Evolutionary conservation across 306 rosid species (phyloP).

Genomic region (Parietaria judaica): DNA sequence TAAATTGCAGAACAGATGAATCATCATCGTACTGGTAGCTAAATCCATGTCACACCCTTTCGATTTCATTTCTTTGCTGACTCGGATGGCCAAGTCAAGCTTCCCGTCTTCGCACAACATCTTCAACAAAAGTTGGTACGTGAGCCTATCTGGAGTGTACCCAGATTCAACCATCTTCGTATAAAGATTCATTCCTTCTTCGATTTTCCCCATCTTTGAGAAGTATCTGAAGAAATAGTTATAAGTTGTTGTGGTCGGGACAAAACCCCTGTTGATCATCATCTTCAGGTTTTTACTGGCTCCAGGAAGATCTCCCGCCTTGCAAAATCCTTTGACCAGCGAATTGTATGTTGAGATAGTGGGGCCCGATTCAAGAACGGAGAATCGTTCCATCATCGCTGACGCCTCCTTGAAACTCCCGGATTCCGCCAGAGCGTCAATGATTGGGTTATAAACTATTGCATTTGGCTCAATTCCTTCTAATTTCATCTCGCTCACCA

Average conservation of each 20-base stretch:
- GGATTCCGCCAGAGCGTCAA: constrained; percentile 78
- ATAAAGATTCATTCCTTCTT: constrained; percentile 81
- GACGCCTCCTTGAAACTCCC: constrained; percentile 71
- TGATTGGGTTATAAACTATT: constrained; percentile 72
- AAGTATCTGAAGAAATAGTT: constrained; percentile 79
- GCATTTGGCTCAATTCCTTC: constrained; percentile 69
- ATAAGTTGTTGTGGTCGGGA: constrained; percentile 73
- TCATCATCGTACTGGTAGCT: constrained; percentile 68
- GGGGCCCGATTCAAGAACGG: constrained; percentile 65
- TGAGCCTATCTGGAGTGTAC: constrained; percentile 58
- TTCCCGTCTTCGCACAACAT: constrained; percentile 80
- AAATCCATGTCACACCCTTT: constrained; percentile 77
- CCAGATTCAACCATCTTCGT: constrained; percentile 80
- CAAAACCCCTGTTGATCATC: constrained; percentile 68
- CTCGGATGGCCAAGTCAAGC: constrained; percentile 65
- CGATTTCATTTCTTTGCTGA: constrained; percentile 72
- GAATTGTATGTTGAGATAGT: constrained; percentile 77
- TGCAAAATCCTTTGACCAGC: constrained; percentile 75
- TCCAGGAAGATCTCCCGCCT: constrained; percentile 67
- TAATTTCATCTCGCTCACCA: constrained; percentile 60
- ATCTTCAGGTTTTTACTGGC: constrained; percentile 79
- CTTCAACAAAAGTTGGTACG: constrained; percentile 82
- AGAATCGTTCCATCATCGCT: constrained; percentile 79
- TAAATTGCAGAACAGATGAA: constrained; percentile 73
- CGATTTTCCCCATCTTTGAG: constrained; percentile 64